phyloP scores from a whole-genome alignment of 257 asterid genomes.

The Buddleja alternifolia region DNA sequence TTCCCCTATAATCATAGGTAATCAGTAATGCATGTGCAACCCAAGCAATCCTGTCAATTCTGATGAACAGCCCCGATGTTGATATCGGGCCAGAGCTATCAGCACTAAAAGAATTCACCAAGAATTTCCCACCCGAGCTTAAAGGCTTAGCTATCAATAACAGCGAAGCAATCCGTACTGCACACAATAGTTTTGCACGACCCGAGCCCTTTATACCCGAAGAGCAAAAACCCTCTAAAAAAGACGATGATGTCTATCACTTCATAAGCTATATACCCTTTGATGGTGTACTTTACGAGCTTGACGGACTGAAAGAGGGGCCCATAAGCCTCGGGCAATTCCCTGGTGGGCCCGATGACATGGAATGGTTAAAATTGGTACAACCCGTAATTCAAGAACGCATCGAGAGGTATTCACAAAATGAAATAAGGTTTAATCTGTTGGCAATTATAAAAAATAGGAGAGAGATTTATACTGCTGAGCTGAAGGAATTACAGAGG shows the following conservation, averaged over 20 bases:
- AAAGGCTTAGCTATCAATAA: constrained; percentile 93
- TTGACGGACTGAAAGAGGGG: constrained; percentile 96
- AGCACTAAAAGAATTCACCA: constrained; percentile 83
- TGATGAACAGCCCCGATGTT: constrained; percentile 80
- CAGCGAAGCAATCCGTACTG: constrained; percentile 92
- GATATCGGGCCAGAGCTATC: constrained; percentile 89
- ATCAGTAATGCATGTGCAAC: constrained; percentile 98
- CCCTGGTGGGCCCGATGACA: constrained; percentile 65
- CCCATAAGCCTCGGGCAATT: constrained; percentile 93
- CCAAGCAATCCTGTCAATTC: constrained; percentile 93
- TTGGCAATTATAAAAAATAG: constrained; percentile 87
- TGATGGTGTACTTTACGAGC: constrained; percentile 93
- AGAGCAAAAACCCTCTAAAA: constrained; percentile 80
- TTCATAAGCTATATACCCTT: constrained; percentile 94
- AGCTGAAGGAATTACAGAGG: constrained; percentile 91
- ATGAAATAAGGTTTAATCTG: constrained; percentile 89
- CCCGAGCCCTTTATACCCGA: constrained; percentile 95
- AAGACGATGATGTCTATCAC: constrained; percentile 95
- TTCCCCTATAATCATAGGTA: constrained; percentile 52
- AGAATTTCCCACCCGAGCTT: constrained; percentile 88
- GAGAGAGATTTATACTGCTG: constrained; percentile 82
- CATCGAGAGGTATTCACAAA: constrained; percentile 81
- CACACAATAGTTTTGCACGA: constrained; percentile 98
- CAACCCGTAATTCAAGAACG: constrained; percentile 94
- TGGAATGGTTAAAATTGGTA: constrained; percentile 83